Conservation (phyloP, 352 stramenopile species). For the Pilasporangium apinafurcum region DNA sequence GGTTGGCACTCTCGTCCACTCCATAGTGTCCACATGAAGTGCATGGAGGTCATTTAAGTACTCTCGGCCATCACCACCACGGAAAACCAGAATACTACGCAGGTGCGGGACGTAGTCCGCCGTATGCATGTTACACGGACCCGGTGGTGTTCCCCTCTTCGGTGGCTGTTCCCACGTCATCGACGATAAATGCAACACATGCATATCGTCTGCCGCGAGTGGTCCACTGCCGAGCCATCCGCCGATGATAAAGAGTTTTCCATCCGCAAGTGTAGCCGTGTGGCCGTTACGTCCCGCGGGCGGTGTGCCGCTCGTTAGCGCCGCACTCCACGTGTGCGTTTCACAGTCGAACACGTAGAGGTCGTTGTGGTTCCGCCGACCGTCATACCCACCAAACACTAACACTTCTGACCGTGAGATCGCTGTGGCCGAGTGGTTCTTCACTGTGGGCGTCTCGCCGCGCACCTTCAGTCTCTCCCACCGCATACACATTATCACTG, state of each 20-base stretch:
- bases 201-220: constrained; percentile 89
- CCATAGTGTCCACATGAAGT: constrained; percentile 84
- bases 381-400: constrained; percentile 95
- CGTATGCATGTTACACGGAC: constrained; percentile 98
- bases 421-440: constrained; percentile 81
- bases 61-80: constrained; percentile 90
- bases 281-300: constrained; percentile 92
- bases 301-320: constrained; percentile 23
- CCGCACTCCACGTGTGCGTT: constrained; percentile 57
- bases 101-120: constrained; percentile 87
- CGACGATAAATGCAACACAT: constrained; percentile 85
- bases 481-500: constrained; percentile 44
- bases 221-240: constrained; percentile 92
- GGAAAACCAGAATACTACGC: constrained; percentile 91
- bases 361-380: constrained; percentile 91
- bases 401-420: constrained; percentile 52
- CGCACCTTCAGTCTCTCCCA: constrained; percentile 48
- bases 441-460: constrained; percentile 58
- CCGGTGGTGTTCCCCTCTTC: constrained; percentile 33
- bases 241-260: constrained; percentile 91
- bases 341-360: constrained; percentile 88
- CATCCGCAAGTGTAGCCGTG: constrained; percentile 89
- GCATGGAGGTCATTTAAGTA: constrained; percentile 96
- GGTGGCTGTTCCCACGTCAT: constrained; percentile 57
- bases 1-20: constrained; percentile 80